Conservation (phyloP, 108 stramenopile species). For the Craspedostauros australis region DNA sequence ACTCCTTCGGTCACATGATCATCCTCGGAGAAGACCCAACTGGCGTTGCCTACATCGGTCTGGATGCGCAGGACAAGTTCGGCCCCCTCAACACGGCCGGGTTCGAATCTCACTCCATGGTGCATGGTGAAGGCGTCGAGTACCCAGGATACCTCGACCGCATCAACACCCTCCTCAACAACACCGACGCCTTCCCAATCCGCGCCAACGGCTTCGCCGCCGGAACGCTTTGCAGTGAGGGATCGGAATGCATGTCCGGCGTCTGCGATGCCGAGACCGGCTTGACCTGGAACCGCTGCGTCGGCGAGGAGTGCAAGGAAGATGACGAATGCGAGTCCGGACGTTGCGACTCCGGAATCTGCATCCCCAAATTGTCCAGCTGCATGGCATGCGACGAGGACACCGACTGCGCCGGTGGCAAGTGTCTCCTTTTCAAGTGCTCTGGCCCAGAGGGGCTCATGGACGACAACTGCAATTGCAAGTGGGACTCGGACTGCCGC, state of each 20-base stretch:
- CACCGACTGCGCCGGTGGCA: conserved; percentile 11
- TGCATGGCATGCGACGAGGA: conserved; percentile 30
- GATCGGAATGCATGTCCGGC: conserved; percentile 11
- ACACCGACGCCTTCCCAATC: conserved; percentile 7
- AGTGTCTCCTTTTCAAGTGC: conserved; percentile 9
- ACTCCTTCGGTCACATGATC: conserved; percentile 26
- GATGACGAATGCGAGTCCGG: conserved; percentile 23
- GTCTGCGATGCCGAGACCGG: conserved; percentile 12
- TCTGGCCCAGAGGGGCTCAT: conserved; percentile 9
- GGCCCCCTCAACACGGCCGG: conserved; percentile 7
- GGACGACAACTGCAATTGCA: conserved; percentile 19
- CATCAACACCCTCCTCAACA: neutral
- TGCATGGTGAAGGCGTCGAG: neutral
- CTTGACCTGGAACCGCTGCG: conserved; percentile 3
- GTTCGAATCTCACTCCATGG: conserved; percentile 26
- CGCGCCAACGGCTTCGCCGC: conserved; percentile 11
- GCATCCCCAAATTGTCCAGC: conserved; percentile 16
- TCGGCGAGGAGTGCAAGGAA: conserved; percentile 9
- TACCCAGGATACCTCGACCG: conserved; percentile 30
- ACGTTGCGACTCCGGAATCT: conserved; percentile 27
- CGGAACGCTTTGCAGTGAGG: conserved; percentile 10
- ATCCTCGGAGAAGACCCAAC: conserved; percentile 13
- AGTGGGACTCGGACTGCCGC: conserved; percentile 2
- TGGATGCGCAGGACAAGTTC: conserved; percentile 14
- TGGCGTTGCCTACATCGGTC: conserved; percentile 25